These are phyloP conservation scores for Ogataea pilisensis DNA, from an alignment of 805 yeast species.

Conservation along the genomic window DNA sequence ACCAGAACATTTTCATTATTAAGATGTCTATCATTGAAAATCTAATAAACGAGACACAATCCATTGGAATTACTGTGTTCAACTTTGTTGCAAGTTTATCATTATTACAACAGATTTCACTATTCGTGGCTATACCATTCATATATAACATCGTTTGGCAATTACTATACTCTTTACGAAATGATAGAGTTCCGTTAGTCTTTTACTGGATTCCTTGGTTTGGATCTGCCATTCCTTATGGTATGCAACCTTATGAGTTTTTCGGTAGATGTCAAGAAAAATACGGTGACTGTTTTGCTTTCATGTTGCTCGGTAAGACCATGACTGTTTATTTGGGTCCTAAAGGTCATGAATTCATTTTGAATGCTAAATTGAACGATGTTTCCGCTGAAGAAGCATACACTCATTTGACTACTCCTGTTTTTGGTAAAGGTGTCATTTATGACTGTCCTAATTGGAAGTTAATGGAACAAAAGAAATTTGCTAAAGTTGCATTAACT, in stretches of 20 bases:
- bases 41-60: constrained; percentile 16
- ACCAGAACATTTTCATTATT: too few species aligned
- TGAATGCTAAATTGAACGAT: constrained; percentile 83
- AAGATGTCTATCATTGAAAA: constrained; percentile 28
- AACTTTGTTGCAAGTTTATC: constrained; percentile 18
- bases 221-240: constrained; percentile 85
- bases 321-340: constrained; percentile 98
- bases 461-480: constrained; percentile 97
- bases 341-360: constrained; percentile 93
- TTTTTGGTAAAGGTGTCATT: constrained; percentile 94
- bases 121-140: constrained; percentile 51
- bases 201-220: constrained; percentile 94
- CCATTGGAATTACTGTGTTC: constrained; percentile 2
- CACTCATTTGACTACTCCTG: constrained; percentile 97
- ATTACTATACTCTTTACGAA: constrained; percentile 62
- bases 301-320: constrained; percentile 79
- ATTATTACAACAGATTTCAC: constrained; percentile 24
- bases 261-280: constrained; percentile 73
- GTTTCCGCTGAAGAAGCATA: constrained; percentile 97
- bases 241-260: constrained; percentile 90
- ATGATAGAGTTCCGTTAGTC: constrained; percentile 84
- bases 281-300: constrained; percentile 92
- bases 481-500: constrained; percentile 85
- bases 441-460: constrained; percentile 93
- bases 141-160: constrained; percentile 65